Evolutionary conservation across 2,329 filamentous ascomycete species (phyloP), one percentile per base, ranked within the genome.

Genomic region (Fusarium anthophilum): DNA sequence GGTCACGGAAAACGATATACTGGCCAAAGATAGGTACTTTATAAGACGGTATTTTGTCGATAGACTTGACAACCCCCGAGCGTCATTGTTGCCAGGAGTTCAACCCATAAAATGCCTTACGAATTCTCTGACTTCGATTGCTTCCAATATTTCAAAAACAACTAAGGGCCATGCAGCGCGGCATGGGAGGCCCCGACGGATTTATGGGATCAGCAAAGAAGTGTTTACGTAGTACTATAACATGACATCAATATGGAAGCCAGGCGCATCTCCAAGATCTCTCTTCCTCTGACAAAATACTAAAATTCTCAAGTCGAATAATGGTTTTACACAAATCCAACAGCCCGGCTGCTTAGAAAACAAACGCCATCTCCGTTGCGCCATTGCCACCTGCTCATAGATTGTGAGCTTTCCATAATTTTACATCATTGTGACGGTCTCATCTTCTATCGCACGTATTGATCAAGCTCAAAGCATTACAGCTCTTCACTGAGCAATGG

Each of bases 401-500:
- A n/a, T 28, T 53, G 24, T 47, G 64, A 69, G 55, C 64, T 54
- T 63, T 51, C 62, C 55, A 26, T 58, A 63, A 51, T 74, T 54
- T 50, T 75, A 74, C 72, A 74, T 45, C 22, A 59, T 44, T 60
- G 41, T 51, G 47, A 24, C 62, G 41, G 37, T 47, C 18, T 32
- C 41, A 17, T 38, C 43, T 48, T 57, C 54, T 30, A 47, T 47
- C 18, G 26, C 30, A n/a, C 39, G 13, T 51, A 37, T 18, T 37
- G 30, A 17, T 58, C 39, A 22, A 41, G 39, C n/a, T 11, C 37
- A 50, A 20, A 30, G 37, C 32, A 15, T 53, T 68, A 80, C 48
- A 69, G 50, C 37, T 80, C 78, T 73, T 84, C 83, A 56, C 80
- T 81, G 32, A 90, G 80, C 47, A 89, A 79, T 6, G 87, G 86